These are phyloP conservation scores for Kodamaea suecica DNA, from an alignment of 1,139 yeast species.

Conservation along the genomic window DNA sequence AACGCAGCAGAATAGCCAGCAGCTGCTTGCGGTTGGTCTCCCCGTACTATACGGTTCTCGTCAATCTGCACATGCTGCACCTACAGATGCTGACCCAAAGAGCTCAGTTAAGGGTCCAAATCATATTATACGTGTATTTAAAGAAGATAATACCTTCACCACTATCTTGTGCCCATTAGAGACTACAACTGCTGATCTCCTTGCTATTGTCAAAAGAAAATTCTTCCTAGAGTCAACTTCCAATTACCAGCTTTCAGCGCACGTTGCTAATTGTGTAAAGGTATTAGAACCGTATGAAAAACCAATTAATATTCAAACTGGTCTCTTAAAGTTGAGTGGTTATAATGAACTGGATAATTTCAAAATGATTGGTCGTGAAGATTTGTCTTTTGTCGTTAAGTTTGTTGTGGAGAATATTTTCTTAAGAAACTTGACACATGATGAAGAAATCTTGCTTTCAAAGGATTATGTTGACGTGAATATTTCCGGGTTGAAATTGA, in stretches of 20 bases:
- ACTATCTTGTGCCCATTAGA: constrained; percentile 74
- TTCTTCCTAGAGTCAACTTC: constrained; percentile 67
- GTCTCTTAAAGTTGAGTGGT: constrained; percentile 73
- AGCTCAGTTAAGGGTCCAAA: constrained; percentile 30
- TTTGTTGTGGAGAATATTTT: constrained; percentile 75
- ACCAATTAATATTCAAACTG: constrained; percentile 77
- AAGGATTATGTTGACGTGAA: constrained; percentile 74
- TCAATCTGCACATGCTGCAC: constrained; percentile 25
- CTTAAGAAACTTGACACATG: constrained; percentile 63
- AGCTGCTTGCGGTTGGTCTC: constrained; percentile 9
- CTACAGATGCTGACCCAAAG: constrained; percentile 28
- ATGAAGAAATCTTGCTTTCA: constrained; percentile 61
- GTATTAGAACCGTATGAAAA: constrained; percentile 69
- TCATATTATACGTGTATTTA: constrained; percentile 65
- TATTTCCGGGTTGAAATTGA: constrained; percentile 69
- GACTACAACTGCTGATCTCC: constrained; percentile 72
- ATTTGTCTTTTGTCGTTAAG: constrained; percentile 79
- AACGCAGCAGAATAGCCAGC: too few species aligned
- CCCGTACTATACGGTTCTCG: constrained; percentile 41
- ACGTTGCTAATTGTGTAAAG: constrained; percentile 76
- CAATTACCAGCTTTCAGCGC: constrained; percentile 76
- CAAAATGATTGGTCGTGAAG: constrained; percentile 81
- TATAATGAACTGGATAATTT: constrained; percentile 73
- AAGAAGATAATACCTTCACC: constrained; percentile 79
- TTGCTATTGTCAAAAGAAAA: constrained; percentile 67